Percentiles rank a stretch among this genome's conserved stretches.
These are phyloP conservation scores for Tuber magnatum DNA, from an alignment of 495 filamentous ascomycete genomes.

Conservation along the genomic window DNA sequence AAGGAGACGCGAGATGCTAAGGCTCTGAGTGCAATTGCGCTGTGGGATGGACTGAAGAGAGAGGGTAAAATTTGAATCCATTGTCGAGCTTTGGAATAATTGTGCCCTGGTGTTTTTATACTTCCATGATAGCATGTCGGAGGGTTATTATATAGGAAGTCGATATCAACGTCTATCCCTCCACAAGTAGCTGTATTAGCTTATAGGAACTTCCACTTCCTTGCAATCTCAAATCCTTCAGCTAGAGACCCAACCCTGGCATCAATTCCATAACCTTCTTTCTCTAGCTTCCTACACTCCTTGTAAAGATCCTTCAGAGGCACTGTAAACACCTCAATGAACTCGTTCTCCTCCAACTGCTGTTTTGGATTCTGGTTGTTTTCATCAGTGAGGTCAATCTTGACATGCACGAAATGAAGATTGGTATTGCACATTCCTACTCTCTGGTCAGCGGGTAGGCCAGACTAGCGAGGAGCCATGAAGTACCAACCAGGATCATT, in stretches of 20 bases:
- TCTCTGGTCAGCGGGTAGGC: not conserved
- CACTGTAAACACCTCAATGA: conserved; percentile 77
- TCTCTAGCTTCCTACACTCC: conserved; percentile 62
- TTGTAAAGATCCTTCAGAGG: conserved; percentile 59
- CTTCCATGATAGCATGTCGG: not conserved
- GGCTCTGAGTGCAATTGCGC: conserved; percentile 64
- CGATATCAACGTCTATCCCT: not conserved
- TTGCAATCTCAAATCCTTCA: conserved; percentile 76
- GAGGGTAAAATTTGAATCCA: not conserved
- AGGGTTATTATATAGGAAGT: not conserved
- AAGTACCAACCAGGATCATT: conserved; percentile 49
- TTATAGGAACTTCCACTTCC: conserved; percentile 49
- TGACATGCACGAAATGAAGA: conserved; percentile 72
- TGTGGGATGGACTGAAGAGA: conserved; percentile 63
- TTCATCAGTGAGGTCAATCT: conserved; percentile 66
- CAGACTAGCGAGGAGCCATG: not conserved
- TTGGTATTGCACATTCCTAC: conserved; percentile 82
- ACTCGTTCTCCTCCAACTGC: conserved; percentile 78
- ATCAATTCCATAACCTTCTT: conserved; percentile 74
- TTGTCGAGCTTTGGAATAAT: not conserved
- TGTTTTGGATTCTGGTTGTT: conserved; percentile 59
- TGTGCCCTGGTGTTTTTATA: not conserved
- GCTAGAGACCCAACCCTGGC: conserved; percentile 76
- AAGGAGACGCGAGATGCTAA: conserved; percentile 73
- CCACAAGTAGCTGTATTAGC: not conserved